These are phyloP conservation scores for Rhizophagus clarus DNA, from an alignment of 192 early-diverging fungal genomes.

Conservation along the genomic window DNA sequence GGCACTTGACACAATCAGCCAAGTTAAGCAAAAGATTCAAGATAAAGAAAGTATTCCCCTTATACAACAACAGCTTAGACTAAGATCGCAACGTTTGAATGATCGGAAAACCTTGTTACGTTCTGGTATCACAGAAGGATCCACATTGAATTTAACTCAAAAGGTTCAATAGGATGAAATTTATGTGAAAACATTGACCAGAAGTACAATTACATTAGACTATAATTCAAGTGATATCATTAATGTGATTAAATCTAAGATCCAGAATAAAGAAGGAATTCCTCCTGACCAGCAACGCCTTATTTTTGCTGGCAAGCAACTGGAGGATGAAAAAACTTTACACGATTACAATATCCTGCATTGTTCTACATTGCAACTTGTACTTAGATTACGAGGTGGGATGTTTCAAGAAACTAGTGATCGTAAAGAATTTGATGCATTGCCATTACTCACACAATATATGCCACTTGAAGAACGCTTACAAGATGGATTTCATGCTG, in stretches of 20 bases:
- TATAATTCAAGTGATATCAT: slow-evolving; percentile 70
- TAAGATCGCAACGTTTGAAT: too few relatives aligned
- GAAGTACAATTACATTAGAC: slow-evolving; percentile 89
- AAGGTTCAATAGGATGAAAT: too few relatives aligned
- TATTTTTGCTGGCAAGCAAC: slow-evolving; percentile 77
- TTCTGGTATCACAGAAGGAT: too few relatives aligned
- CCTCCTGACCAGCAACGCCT: slow-evolving; percentile 46
- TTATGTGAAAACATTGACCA: slow-evolving; percentile 71
- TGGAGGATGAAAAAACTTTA: slow-evolving; percentile 68
- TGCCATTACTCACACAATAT: slow-evolving; percentile 22
- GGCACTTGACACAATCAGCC: slow-evolving; percentile 63
- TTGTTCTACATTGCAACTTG: slow-evolving; percentile 68
- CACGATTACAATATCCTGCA: slow-evolving; percentile 74
- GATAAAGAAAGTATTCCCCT: slow-evolving; percentile 72
- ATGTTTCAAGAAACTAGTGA: slow-evolving; percentile 28
- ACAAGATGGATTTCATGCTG: slow-evolving; percentile 27
- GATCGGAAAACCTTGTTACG: too few relatives aligned
- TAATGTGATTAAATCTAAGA: slow-evolving; percentile 48
- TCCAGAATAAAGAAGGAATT: slow-evolving; percentile 67
- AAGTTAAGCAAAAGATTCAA: slow-evolving; percentile 74
- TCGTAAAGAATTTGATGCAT: slow-evolving; percentile 28
- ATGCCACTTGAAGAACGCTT: neutral
- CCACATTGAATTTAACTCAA: too few relatives aligned
- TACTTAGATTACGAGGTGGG: slow-evolving; percentile 66
- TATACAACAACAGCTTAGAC: too few relatives aligned